These are phyloP conservation scores for Fomitiporia mediterranea DNA, from an alignment of 1,284 basidiomycete genomes.

Conservation along the genomic window DNA sequence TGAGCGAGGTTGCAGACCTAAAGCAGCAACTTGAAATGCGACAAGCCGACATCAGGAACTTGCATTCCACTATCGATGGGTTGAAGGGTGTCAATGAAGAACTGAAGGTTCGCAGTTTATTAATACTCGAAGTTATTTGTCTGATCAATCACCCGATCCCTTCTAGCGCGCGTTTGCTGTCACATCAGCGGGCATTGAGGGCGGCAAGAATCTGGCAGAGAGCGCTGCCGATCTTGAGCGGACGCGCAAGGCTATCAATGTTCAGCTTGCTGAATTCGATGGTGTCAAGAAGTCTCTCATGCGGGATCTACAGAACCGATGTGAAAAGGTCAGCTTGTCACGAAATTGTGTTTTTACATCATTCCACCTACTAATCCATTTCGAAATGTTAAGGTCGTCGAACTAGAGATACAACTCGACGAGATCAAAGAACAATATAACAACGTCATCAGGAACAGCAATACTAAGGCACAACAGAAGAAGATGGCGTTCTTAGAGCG, in stretches of 20 bases:
- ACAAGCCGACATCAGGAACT: conserved; percentile 77
- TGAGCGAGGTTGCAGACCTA: conserved; percentile 84
- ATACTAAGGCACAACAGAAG: conserved; percentile 97
- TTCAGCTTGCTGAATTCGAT: conserved; percentile 97
- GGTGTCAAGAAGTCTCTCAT: conserved; percentile 98
- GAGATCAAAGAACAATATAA: conserved; percentile 99
- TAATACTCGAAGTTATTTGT: neutral
- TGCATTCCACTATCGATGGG: conserved; percentile 87
- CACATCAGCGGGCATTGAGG: conserved; percentile 93
- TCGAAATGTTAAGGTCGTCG: conserved; percentile 99
- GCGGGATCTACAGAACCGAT: conserved; percentile 98
- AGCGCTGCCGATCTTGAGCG: conserved; percentile 97
- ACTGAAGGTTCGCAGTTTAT: conserved; percentile 67
- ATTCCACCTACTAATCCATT: no score
- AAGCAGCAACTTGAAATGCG: conserved; percentile 90
- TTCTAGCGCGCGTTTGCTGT: conserved; percentile 90
- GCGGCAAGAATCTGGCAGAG: conserved; percentile 93
- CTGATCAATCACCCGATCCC: conserved; percentile 1
- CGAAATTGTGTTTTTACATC: no score
- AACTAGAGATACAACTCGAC: conserved; percentile 98
- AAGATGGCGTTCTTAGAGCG: conserved; percentile 99
- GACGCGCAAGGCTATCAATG: conserved; percentile 93
- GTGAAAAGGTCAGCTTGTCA: conserved; percentile 94
- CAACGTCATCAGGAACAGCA: conserved; percentile 96
- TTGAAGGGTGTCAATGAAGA: conserved; percentile 97